These are phyloP conservation scores for Wickerhamiella brachini DNA, from an alignment of 805 yeast species.

Conservation along the genomic window DNA sequence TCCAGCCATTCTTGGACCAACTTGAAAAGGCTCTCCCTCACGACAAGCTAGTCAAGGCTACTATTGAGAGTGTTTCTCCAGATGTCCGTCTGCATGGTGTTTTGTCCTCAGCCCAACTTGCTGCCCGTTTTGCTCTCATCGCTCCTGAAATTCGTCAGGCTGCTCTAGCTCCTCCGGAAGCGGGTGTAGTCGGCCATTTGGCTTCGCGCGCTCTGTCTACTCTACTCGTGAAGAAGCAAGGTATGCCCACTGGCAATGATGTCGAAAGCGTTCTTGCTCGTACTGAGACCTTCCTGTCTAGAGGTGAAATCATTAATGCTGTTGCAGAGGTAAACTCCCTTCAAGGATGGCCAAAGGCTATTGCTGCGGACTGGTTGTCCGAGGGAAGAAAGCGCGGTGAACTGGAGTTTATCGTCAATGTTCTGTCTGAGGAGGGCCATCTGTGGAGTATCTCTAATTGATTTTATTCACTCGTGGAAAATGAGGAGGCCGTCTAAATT, in stretches of 20 bases:
- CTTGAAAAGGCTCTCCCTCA: constrained; percentile 29
- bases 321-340: constrained; percentile 82
- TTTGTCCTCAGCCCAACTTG: constrained; percentile 61
- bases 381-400: constrained; percentile 86
- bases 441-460: constrained; percentile 12
- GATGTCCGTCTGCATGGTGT: constrained; percentile 40
- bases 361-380: constrained; percentile 82
- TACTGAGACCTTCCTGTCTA: constrained; percentile 58
- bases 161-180: constrained; percentile 82
- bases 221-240: constrained; percentile 63
- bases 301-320: constrained; percentile 72
- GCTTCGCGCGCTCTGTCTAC: constrained; percentile 66
- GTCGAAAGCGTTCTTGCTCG: constrained; percentile 81
- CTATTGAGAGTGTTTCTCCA: constrained; percentile 35
- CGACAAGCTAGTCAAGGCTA: constrained; percentile 37
- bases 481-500: too few relatives aligned
- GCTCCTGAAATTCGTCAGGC: constrained; percentile 81
- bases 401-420: constrained; percentile 61
- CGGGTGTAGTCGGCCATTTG: constrained; percentile 87
- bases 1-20: constrained; percentile 23
- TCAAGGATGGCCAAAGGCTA: constrained; percentile 84
- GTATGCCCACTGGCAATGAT: constrained; percentile 69
- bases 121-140: constrained; percentile 65
- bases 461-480: background rate
- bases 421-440: constrained; percentile 26